Evolutionary conservation across 2,329 filamentous ascomycete species (phyloP), one percentile per base, ranked within the genome.

Genomic region (Ceratocystis alfenasii): DNA sequence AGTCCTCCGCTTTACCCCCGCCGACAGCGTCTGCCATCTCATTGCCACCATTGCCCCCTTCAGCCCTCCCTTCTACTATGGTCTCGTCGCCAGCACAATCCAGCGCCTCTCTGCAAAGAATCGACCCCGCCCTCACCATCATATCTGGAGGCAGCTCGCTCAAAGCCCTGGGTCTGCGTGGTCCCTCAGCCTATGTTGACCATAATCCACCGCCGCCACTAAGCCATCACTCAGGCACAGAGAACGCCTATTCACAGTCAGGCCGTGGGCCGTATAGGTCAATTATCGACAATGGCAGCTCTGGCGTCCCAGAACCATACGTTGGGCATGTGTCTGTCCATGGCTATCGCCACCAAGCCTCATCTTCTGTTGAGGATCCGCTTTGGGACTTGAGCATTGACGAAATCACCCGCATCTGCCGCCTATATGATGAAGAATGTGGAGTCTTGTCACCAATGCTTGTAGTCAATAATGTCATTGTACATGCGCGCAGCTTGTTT

Each of bases 401-500:
- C 45, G 91, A 96, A 72, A 89, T 94, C 71, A 74, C 93, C 22
- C 84, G 90, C 1, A 76, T 96, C 15, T 90, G 89, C 69, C 81
- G 83, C 15, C 78, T 95, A 0, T 93, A 94, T 72, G 89, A 95
- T 70, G 91, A 96, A 71, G 92, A 96, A 73, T 87, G 95, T 71
- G 90, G 90, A 55, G 83, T 93, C 71, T 95, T 96, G 90, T 96
- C 95, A 73, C 93, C 93, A 0, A 83, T 96, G 3, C 75, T 95
- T 60, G 83, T 89, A 70, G 87, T 95, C 45, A 83, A 88, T 53
- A 80, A 81, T 53, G 78, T 95, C 48, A 85, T 89, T 46, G 78
- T 79, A 5, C 88, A 95, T 73, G 86, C 87, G 5, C 85, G 83
- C 68, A 80, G 81, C 67, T 77, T 96, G 0, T 87, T 86, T 66